Evolutionary conservation across 164 flowering plant genomes (phyloP).

Genomic region (Aristolochia contorta): DNA sequence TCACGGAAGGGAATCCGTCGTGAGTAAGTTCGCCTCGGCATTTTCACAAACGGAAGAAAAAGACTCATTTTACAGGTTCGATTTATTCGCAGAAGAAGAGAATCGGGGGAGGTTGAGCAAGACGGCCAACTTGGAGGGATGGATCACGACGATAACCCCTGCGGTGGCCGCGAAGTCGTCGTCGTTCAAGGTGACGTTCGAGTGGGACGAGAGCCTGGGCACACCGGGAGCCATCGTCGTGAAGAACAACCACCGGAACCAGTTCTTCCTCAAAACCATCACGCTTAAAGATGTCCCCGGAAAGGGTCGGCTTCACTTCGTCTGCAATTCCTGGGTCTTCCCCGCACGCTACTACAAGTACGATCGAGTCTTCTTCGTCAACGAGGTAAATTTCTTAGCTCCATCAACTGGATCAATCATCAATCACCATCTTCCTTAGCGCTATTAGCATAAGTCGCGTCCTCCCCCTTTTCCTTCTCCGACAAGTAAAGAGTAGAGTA

Average conservation of each 20-base stretch:
- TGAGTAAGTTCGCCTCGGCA: no score
- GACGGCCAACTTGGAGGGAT: slow-evolving; percentile 46
- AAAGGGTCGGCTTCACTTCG: slow-evolving; percentile 45
- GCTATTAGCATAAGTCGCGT: no score
- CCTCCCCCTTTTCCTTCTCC: no score
- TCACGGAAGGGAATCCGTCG: no score
- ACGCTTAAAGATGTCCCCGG: slow-evolving; percentile 61
- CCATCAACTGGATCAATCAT: neutral
- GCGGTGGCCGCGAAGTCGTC: slow-evolving; percentile 31
- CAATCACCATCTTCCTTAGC: no score
- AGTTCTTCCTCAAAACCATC: slow-evolving; percentile 58
- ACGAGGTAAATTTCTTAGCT: slow-evolving; percentile 13
- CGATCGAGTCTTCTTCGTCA: slow-evolving; percentile 22
- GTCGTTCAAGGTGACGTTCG: slow-evolving; percentile 37
- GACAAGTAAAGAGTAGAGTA: no score
- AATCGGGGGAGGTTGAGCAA: slow-evolving; percentile 22
- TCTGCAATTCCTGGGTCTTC: slow-evolving; percentile 86
- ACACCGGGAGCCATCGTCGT: slow-evolving; percentile 69
- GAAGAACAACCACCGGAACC: slow-evolving; percentile 52
- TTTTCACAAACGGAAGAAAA: no score
- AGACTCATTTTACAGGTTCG: neutral
- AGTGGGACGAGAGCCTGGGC: slow-evolving; percentile 52
- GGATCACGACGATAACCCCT: slow-evolving; percentile 38
- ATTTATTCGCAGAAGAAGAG: slow-evolving; percentile 2
- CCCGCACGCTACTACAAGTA: slow-evolving; percentile 43